A percentile compares a stretch with the other conserved stretches of the same genome.
phyloP scores from a whole-genome alignment of 2,329 filamentous ascomycete species.

The Penicillium sp. region DNA sequence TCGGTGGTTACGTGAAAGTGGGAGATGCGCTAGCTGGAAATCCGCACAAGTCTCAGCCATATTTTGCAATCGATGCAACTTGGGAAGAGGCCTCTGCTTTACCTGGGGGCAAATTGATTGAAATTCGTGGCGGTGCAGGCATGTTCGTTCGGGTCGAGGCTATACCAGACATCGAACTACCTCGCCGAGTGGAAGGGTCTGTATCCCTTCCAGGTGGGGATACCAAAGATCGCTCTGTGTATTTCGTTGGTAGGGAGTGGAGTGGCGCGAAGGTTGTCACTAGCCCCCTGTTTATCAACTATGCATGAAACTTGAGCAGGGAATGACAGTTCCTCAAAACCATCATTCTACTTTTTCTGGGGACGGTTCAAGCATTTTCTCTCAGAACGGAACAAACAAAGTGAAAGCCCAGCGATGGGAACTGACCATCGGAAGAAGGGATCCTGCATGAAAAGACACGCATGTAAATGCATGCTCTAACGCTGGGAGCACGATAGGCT shows the following conservation, averaged over 20 bases:
- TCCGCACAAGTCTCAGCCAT: constrained; percentile 10
- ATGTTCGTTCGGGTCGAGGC: constrained; percentile 14
- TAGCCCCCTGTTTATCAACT: constrained; percentile 13
- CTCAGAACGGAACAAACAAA: too few species aligned
- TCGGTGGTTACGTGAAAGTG: constrained; percentile 16
- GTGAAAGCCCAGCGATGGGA: too few species aligned
- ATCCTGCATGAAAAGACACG: not conserved
- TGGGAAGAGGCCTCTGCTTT: constrained; percentile 3
- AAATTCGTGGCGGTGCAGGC: constrained; percentile 10
- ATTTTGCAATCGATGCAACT: constrained; percentile 4
- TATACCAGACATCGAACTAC: constrained; percentile 6
- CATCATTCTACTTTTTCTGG: too few species aligned
- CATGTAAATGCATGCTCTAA: not conserved
- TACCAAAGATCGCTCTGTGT: constrained; percentile 2
- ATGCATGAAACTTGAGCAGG: not conserved
- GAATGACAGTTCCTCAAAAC: too few species aligned
- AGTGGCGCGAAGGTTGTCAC: constrained; percentile 13
- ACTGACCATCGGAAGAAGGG: too few species aligned
- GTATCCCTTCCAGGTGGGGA: not conserved
- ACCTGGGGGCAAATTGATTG: constrained; percentile 6
- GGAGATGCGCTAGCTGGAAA: constrained; percentile 10
- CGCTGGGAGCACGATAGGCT: too few species aligned
- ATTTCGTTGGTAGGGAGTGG: constrained; percentile 17
- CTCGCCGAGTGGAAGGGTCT: constrained; percentile 5
- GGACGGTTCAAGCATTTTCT: too few species aligned